Evolutionary conservation across 2,329 filamentous ascomycete species (phyloP), one percentile per base, ranked within the genome.

Genomic region (Canariomyces notabilis): DNA sequence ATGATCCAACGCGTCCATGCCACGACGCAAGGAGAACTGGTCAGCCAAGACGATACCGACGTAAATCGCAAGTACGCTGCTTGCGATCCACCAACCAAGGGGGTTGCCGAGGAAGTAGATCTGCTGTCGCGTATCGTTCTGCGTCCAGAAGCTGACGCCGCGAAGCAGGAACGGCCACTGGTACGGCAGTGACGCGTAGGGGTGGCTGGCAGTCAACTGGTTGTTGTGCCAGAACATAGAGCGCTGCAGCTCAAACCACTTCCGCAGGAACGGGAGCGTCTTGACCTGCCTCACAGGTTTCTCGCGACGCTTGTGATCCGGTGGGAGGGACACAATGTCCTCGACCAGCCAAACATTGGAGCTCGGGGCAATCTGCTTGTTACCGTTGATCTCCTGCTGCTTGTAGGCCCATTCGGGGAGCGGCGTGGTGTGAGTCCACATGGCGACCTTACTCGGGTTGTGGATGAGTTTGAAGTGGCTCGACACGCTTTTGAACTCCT

Each of bases 221-320:
- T 90, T 97, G 78, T 98, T 98, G 76, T 98, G 93, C 78, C 87
- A 91, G 78, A 98, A 98, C 90, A 98, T 98, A 59, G 90, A 89
- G 40, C 91, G 82, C 70, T 98, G 93, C 48, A 98, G 78, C 73
- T 98, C 93, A 55, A 96, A 81, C 77, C 91, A 98, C 73, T 98
- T 98, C 61, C 79, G 81, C 56, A 96, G 71, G 77, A 98, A 98
- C 15, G 90, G 83, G 61, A 97, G 67, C 16, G 75, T 75, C 75
- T 94, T 96, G 63, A 91, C 78, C 70, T 91, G 77, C 59, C 82
- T 83, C 60, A 83, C 78, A 52, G 87, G 78, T 72, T 86, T 93
- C 49, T 81, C 71, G 52, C 88, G 80, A 48, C 93, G 88, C 32
- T 78, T 74, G 57, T 83, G 81, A 57, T 89, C 88, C 5, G 68